Base-by-base conservation (phyloP, 2,329 filamentous ascomycete genomes). In the Camptophora hylomeconis region DNA sequence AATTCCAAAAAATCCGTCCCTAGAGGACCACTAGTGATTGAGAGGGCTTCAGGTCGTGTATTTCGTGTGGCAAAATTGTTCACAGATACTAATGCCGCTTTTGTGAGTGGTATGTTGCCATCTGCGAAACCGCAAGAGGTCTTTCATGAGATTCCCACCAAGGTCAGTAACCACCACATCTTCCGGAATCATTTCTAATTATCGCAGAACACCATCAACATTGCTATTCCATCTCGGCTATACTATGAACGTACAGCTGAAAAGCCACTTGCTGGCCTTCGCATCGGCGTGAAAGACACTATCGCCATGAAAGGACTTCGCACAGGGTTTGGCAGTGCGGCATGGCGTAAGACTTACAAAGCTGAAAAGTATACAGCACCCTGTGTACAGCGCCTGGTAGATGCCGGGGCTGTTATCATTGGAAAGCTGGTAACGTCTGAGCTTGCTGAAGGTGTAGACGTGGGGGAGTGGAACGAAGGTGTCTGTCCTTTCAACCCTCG, bases 401-500 rank as follows among this genome's bases (percentile, higher is more conserved):
- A 41, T 17, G 37, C 37, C n/a, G 40, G 40, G 11, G 40, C 39
- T 5, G 26, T 37, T 3, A 18, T 44, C 11, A 28, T 41, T 6
- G 40, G 40, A 11, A 37, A 41, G 25, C 16, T 37, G 12, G 40
- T 41, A 24, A 35, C 37, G 5, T 38, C 34, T 9, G 37, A 44
- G 18, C 41, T 44, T 20, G 39, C 37, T 8, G 32, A 39, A 30
- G 40, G 37, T 7, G 15, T 33, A n/a, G 32, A 40, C 19, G 32
- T 37, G 9, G 26, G 17, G 14, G 37, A 41, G 12, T 41, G 51
- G 50, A 45, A 52, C 1, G 53, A 57, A 25, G 51, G 47, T 21
- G 45, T 50, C 29, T 49, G 43, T 14, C 54, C 55, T 1, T 56
- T 54, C 36, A 57, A 57, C 23, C 49, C 53, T 8, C 42, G 53